Conservation (phyloP, 2,329 filamentous ascomycete genomes). For the Claviceps africana region DNA sequence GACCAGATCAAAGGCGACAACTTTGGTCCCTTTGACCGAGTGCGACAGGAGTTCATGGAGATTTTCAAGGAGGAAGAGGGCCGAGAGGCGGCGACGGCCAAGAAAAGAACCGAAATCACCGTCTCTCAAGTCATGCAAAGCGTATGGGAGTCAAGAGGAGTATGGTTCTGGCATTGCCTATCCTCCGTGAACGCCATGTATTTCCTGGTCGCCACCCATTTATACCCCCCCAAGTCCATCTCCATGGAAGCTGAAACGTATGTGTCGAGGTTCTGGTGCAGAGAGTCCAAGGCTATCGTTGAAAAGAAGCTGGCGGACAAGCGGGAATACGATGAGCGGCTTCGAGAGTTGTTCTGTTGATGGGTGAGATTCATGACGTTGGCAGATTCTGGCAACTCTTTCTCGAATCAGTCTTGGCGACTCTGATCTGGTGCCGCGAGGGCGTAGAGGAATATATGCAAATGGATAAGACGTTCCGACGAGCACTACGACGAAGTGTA, state of each 20-base stretch:
- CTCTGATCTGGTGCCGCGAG: too few species aligned
- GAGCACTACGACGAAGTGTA: too few species aligned
- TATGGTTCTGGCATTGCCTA: not conserved
- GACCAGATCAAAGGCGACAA: too few species aligned
- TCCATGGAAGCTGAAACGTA: not conserved
- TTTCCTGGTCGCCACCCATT: not conserved
- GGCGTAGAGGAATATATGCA: too few species aligned
- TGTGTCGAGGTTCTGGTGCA: not conserved
- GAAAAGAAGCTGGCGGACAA: not conserved
- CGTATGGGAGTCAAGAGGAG: not conserved
- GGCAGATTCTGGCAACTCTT: too few species aligned
- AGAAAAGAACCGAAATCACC: not conserved
- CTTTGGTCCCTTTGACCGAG: not conserved
- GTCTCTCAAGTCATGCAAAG: not conserved
- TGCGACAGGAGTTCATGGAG: not conserved
- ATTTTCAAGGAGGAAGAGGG: not conserved
- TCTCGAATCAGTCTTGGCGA: too few species aligned
- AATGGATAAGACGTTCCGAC: too few species aligned
- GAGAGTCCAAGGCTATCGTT: not conserved
- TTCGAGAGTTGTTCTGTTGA: not conserved
- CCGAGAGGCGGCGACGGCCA: not conserved
- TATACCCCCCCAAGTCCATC: not conserved
- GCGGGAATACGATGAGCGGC: not conserved
- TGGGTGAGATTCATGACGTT: not conserved
- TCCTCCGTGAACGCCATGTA: not conserved